These are phyloP conservation scores for Akanthomyces dipterigenus DNA, from an alignment of 2,329 filamentous ascomycete species.

Conservation along the genomic window DNA sequence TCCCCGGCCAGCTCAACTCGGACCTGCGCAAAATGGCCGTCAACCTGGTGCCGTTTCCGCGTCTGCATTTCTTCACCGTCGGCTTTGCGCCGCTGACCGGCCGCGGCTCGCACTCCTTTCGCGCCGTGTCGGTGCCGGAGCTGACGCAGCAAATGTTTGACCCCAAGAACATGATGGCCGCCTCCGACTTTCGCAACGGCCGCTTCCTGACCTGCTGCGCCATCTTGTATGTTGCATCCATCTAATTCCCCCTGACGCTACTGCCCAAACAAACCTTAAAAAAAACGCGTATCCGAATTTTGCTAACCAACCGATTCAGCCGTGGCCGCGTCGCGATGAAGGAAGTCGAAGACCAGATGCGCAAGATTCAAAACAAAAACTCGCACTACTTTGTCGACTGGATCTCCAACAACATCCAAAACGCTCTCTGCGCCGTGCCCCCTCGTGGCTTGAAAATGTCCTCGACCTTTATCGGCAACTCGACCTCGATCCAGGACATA, in stretches of 20 bases:
- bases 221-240: slow-evolving; percentile 58
- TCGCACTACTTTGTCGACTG: slow-evolving; percentile 99
- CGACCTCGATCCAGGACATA: slow-evolving; percentile 98
- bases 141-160: slow-evolving; percentile 99
- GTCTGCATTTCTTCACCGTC: slow-evolving; percentile 99
- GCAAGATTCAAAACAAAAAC: slow-evolving; percentile 99
- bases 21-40: slow-evolving; percentile 98
- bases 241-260: too few species aligned
- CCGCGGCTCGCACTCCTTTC: slow-evolving; percentile 80
- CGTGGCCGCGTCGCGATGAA: slow-evolving; percentile 99
- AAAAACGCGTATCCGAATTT: too few species aligned
- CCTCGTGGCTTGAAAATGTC: slow-evolving; percentile 98
- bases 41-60: slow-evolving; percentile 93
- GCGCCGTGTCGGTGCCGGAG: slow-evolving; percentile 93
- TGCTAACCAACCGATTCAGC: slow-evolving; percentile 36
- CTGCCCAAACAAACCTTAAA: too few species aligned
- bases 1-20: slow-evolving; percentile 99
- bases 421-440: slow-evolving; percentile 96
- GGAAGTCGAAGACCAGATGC: slow-evolving; percentile 99
- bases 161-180: slow-evolving; percentile 99
- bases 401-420: slow-evolving; percentile 99
- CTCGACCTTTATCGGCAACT: slow-evolving; percentile 98
- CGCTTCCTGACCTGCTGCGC: slow-evolving; percentile 99
- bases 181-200: slow-evolving; percentile 98
- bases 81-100: slow-evolving; percentile 97